Evolutionary conservation across 1,139 yeast genomes (phyloP).

Genomic region (Taphrina flavorubra): DNA sequence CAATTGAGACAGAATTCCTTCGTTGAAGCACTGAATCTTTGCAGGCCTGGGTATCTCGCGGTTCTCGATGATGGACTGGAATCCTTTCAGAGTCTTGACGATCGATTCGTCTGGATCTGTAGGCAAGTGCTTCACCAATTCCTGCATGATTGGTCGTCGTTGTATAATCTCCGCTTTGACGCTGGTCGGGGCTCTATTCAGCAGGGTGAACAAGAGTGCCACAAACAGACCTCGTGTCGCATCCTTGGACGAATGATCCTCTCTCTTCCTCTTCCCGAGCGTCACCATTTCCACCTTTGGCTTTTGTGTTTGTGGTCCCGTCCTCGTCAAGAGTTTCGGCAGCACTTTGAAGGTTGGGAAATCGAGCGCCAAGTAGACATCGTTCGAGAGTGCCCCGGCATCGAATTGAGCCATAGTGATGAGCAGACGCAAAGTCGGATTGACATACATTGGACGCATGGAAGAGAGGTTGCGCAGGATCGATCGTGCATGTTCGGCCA

Average conservation of each 20-base stretch:
- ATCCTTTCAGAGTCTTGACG: slow-evolving; percentile 56
- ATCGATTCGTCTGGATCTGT: slow-evolving; percentile 59
- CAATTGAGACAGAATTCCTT: slow-evolving; percentile 68
- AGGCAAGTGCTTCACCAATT: slow-evolving; percentile 68
- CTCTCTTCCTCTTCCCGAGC: slow-evolving; percentile 51
- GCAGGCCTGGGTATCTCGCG: slow-evolving; percentile 67
- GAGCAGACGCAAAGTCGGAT: slow-evolving; percentile 65
- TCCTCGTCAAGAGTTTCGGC: slow-evolving; percentile 60
- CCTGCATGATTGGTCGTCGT: slow-evolving; percentile 64
- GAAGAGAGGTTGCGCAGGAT: slow-evolving; percentile 72
- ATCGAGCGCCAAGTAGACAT: slow-evolving; percentile 70
- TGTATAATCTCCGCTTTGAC: slow-evolving; percentile 67
- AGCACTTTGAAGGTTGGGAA: slow-evolving; percentile 62
- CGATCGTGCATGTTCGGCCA: slow-evolving; percentile 64
- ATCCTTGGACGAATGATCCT: slow-evolving; percentile 56
- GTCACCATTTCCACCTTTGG: slow-evolving; percentile 54
- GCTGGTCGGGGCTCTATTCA: slow-evolving; percentile 58
- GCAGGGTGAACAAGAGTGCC: slow-evolving; percentile 64
- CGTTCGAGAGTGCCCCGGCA: slow-evolving; percentile 61
- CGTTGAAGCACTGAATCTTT: slow-evolving; percentile 78
- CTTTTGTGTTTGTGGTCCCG: slow-evolving; percentile 51
- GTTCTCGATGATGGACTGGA: slow-evolving; percentile 62
- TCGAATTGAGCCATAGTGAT: slow-evolving; percentile 60
- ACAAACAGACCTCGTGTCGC: slow-evolving; percentile 52
- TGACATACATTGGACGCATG: slow-evolving; percentile 64